Evolutionary conservation across 345 rosid species (phyloP).

Genomic region (Litchi chinensis): DNA sequence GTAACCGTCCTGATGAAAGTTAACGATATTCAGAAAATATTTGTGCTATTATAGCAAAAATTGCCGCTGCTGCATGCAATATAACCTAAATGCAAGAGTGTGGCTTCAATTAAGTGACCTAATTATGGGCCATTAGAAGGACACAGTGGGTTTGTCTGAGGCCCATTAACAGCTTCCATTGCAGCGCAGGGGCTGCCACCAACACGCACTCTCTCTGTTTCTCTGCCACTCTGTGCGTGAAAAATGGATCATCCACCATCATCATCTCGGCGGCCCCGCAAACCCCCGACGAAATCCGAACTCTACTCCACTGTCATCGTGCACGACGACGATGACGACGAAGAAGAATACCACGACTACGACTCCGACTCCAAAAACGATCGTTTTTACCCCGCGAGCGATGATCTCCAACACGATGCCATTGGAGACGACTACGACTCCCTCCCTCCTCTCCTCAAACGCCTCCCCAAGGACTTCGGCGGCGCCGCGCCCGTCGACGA

Average conservation of each 20-base stretch:
- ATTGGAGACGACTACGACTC: conserved; percentile 61
- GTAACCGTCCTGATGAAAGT: too few relatives aligned
- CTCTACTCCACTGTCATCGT: conserved; percentile 56
- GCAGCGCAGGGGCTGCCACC: neutral
- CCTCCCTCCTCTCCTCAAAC: conserved; percentile 88
- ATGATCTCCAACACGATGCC: conserved; percentile 40
- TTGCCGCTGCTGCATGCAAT: too few relatives aligned
- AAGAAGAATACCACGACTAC: neutral
- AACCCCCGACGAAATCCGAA: conserved; percentile 48
- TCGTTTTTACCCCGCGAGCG: conserved; percentile 49
- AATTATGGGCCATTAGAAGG: too few relatives aligned
- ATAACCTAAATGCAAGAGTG: too few relatives aligned
- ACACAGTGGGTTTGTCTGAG: too few relatives aligned
- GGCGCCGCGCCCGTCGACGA: conserved; percentile 60
- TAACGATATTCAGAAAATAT: too few relatives aligned
- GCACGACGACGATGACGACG: conserved; percentile 54
- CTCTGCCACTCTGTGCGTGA: neutral
- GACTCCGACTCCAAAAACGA: conserved; percentile 40
- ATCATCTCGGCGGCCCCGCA: conserved; percentile 46
- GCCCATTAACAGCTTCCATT: conserved; percentile 1
- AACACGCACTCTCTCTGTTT: neutral
- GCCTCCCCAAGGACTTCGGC: conserved; percentile 89
- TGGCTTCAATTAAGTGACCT: too few relatives aligned
- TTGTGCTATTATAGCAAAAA: too few relatives aligned
- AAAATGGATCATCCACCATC: conserved; percentile 50